A percentile compares a stretch with the other conserved stretches of the same genome.
These are phyloP conservation scores for Solanum etuberosum DNA, from an alignment of 257 asterid genomes.

Conservation along the genomic window DNA sequence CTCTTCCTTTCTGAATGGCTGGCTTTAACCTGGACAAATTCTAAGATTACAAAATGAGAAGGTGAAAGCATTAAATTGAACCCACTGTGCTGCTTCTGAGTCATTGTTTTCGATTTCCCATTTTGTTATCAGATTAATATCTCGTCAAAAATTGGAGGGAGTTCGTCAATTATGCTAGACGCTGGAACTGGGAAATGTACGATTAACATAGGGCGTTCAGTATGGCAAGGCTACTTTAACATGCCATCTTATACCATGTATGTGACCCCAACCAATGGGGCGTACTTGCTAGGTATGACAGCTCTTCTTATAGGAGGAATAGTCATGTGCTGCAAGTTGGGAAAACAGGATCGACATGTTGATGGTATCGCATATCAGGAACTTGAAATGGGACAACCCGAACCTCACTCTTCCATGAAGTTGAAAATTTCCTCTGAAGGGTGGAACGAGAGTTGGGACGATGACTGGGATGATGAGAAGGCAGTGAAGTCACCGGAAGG, in stretches of 20 bases:
- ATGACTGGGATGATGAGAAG: slow-evolving; percentile 50
- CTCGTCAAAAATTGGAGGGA: slow-evolving; percentile 15
- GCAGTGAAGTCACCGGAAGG: slow-evolving; percentile 13
- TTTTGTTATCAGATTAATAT: slow-evolving; percentile 31
- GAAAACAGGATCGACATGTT: slow-evolving; percentile 18
- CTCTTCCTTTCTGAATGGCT: neutral
- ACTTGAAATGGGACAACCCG: slow-evolving; percentile 49
- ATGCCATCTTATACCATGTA: slow-evolving; percentile 8
- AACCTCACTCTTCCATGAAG: slow-evolving; percentile 7
- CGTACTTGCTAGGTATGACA: slow-evolving; percentile 31
- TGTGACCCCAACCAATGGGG: slow-evolving; percentile 27
- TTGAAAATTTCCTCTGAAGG: slow-evolving; percentile 16
- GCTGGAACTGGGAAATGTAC: slow-evolving; percentile 23
- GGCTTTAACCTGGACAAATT: neutral
- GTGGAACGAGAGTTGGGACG: slow-evolving; percentile 63
- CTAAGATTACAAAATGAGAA: neutral
- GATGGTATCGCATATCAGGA: slow-evolving; percentile 45
- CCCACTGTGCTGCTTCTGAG: neutral
- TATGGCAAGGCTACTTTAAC: neutral
- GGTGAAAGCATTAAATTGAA: neutral
- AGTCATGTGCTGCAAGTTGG: slow-evolving; percentile 28
- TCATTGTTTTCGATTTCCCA: neutral
- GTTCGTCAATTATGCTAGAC: slow-evolving; percentile 20
- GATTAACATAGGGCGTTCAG: slow-evolving; percentile 15
- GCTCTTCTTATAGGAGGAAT: slow-evolving; percentile 26